These are phyloP conservation scores for Sphagnum fallax DNA, from an alignment of 228 moss, liverwort and hornwort species.

Conservation along the genomic window DNA sequence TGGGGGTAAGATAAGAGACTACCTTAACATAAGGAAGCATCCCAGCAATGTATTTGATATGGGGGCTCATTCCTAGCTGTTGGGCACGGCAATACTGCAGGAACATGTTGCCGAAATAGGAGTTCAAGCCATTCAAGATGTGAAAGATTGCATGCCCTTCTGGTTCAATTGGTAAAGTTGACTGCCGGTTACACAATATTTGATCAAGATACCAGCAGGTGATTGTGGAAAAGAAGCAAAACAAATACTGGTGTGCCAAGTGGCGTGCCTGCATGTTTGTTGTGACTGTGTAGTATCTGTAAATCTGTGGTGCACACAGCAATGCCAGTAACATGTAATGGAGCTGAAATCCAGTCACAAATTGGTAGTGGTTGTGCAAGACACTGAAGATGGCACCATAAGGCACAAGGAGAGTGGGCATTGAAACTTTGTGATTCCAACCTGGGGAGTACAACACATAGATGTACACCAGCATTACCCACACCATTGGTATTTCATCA, in stretches of 20 bases:
- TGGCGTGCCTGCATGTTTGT: conserved; percentile 52
- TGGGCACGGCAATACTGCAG: conserved; percentile 70
- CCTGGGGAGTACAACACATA: conserved; percentile 70
- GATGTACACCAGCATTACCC: conserved; percentile 76
- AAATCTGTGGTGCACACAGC: conserved; percentile 69
- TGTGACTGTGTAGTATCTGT: conserved; percentile 60
- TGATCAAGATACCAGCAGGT: conserved; percentile 57
- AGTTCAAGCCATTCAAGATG: conserved; percentile 59
- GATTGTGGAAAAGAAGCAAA: conserved; percentile 43
- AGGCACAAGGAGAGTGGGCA: conserved; percentile 31
- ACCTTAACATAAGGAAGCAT: conserved; percentile 67
- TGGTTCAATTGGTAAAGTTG: conserved; percentile 52
- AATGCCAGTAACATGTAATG: conserved; percentile 64
- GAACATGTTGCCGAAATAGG: conserved; percentile 69
- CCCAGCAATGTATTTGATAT: conserved; percentile 48
- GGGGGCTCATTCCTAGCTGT: conserved; percentile 50
- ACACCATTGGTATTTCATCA: conserved; percentile 85
- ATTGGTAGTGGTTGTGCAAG: conserved; percentile 41
- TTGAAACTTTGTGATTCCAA: conserved; percentile 38
- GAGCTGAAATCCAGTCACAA: conserved; percentile 50
- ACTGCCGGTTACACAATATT: conserved; percentile 36
- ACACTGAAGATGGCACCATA: conserved; percentile 52
- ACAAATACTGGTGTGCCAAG: conserved; percentile 59
- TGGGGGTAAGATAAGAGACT: no score
- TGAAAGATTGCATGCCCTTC: conserved; percentile 70